Evolutionary conservation across 768 basidiomycete genomes (phyloP).

Genomic region (Pisolithus orientalis): DNA sequence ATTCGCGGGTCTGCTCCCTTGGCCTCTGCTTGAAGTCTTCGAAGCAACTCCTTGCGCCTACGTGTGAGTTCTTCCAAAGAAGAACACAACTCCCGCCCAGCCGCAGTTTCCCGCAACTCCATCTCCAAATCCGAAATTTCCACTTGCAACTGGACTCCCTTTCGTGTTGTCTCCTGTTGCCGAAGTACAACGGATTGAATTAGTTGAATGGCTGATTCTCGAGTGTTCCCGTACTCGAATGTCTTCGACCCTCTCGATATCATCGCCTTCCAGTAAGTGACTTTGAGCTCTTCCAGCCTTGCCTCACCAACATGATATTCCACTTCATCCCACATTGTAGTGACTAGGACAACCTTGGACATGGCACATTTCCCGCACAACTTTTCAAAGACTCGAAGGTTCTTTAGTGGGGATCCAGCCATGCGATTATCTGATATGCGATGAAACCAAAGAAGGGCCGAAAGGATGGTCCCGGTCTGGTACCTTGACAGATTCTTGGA

Average conservation of each 20-base stretch:
- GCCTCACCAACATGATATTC: too few species aligned
- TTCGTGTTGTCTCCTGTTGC: too few species aligned
- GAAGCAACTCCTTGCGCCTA: neutral
- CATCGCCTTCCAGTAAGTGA: too few species aligned
- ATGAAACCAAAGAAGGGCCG: conserved; percentile 34
- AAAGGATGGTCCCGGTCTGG: conserved; percentile 11
- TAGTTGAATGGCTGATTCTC: too few species aligned
- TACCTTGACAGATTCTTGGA: conserved; percentile 1
- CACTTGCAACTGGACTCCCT: conserved; percentile 4
- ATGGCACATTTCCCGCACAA: conserved; percentile 24
- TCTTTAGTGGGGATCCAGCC: conserved; percentile 25
- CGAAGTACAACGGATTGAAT: too few species aligned
- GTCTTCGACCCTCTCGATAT: too few species aligned
- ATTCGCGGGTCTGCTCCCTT: too few species aligned
- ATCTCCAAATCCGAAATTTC: conserved; percentile 5
- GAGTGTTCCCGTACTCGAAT: too few species aligned
- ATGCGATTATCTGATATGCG: conserved; percentile 34
- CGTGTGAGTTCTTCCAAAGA: too few species aligned
- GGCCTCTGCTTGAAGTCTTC: too few species aligned
- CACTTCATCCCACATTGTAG: too few species aligned
- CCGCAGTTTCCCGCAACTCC: conserved; percentile 9
- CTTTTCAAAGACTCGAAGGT: conserved; percentile 27
- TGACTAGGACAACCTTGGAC: conserved; percentile 15
- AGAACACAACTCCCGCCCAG: conserved; percentile 1
- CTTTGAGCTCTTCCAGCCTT: too few species aligned